Evolutionary conservation across 2,329 filamentous ascomycete genomes (phyloP).

Genomic region (Macrophomina tecta): DNA sequence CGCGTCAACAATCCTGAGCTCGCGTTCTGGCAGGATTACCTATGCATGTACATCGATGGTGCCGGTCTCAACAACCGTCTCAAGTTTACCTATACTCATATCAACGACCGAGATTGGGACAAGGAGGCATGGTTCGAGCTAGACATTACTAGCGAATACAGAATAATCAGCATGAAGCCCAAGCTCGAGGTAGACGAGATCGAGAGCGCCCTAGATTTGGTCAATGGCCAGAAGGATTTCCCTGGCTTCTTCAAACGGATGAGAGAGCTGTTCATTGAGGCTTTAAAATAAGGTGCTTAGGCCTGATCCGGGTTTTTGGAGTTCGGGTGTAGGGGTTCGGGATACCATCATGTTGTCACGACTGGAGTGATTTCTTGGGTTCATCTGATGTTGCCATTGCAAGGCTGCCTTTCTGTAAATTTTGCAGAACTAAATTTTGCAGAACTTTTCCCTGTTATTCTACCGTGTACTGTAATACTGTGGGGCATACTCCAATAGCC

Average conservation of each 20-base stretch:
- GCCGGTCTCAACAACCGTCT: conserved; percentile 82
- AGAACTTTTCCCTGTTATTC: background rate
- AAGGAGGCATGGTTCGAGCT: conserved; percentile 94
- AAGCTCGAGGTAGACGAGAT: conserved; percentile 81
- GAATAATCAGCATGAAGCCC: conserved; percentile 79
- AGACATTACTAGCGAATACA: conserved; percentile 82
- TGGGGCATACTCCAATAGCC: conserved; percentile 87
- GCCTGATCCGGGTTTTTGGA: background rate
- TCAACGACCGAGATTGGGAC: conserved; percentile 87
- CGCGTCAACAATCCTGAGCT: conserved; percentile 92
- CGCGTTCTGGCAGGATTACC: conserved; percentile 92
- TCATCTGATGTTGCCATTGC: background rate
- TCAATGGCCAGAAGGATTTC: conserved; percentile 82
- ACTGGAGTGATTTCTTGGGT: background rate
- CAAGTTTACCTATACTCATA: conserved; percentile 86
- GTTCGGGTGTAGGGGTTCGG: conserved; percentile 6
- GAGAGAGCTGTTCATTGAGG: conserved; percentile 73
- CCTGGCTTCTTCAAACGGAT: conserved; percentile 78
- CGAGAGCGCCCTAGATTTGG: conserved; percentile 74
- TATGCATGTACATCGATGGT: conserved; percentile 89
- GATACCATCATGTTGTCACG: conserved; percentile 20
- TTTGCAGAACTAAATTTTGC: background rate
- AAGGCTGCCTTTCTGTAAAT: background rate
- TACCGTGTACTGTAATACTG: conserved; percentile 58
- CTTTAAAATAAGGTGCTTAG: conserved; percentile 50